Base-by-base conservation (phyloP, 1,284 basidiomycete species). In the Leccinum griseonigrum region DNA sequence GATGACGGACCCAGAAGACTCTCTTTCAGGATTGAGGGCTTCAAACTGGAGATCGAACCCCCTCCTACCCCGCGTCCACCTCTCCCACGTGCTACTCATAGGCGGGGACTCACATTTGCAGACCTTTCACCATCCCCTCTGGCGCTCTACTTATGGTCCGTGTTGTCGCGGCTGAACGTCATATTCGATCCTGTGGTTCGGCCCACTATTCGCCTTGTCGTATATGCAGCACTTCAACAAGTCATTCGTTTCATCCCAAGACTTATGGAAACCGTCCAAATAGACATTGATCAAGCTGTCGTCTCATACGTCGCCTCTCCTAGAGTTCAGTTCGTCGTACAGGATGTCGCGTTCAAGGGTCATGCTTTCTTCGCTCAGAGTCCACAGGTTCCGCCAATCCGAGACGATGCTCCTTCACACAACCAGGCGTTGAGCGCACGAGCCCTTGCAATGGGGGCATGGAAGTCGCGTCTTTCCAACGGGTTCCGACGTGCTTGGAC, bases 401-500 rank as follows among this genome's bases (percentile, higher is more conserved):
- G 75, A 61, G 67, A 71, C 59, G 52, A 68, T 66, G 38, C 71
- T 64, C 46, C 72, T 58, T 64, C 59, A 8, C 63, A 54, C 29
- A 60, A 52, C 18, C 66, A 75, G 61, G 60, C 63, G 58, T 58
- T 78, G 73, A 70, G 62, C 73, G 76, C 57, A 75, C 79, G 63
- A 81, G 84, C 64, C 11, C 70, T 74, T 32, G 75, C 72, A 3
- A 80, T 88, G 72, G 79, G 81, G 2, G 81, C 83, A 16, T 87
- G 85, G 85, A 85, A 83, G 67, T 81, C 79, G 22, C 81, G 86
- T 46, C 72, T 91, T 58, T 79, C 79, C 52, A 81, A 79, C 57
- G 86, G 88, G 65, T 77, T 89, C 55, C 79, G 77, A 43, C 78
- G 89, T 59, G 83, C 88, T 48, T 83, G 88, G 79, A 80, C 78